These are phyloP conservation scores for Urochloa ruziziensis DNA, from an alignment of 176 grass and related monocot species.

Conservation along the genomic window DNA sequence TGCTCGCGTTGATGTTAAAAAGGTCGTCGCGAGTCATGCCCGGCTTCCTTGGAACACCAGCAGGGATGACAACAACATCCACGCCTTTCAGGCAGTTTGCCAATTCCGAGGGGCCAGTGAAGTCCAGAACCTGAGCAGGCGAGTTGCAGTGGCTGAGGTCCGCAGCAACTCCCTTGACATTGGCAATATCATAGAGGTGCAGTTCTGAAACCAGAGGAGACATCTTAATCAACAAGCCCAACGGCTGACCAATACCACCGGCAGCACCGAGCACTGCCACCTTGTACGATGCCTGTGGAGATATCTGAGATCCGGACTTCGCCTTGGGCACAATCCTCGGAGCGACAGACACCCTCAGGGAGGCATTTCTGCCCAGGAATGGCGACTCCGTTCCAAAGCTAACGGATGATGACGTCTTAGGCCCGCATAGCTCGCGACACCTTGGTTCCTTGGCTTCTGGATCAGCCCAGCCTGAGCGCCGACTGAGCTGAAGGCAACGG, in stretches of 20 bases:
- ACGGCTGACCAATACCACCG: slow-evolving; percentile 80
- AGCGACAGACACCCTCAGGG: slow-evolving; percentile 31
- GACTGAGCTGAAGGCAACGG: slow-evolving; percentile 31
- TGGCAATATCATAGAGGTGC: slow-evolving; percentile 86
- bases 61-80: slow-evolving; percentile 82
- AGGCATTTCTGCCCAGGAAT: slow-evolving; percentile 31
- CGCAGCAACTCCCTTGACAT: slow-evolving; percentile 87
- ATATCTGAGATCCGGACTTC: slow-evolving; percentile 37
- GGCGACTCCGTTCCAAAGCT: slow-evolving; percentile 15
- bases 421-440: slow-evolving; percentile 28
- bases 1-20: slow-evolving; percentile 78
- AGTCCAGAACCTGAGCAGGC: slow-evolving; percentile 64
- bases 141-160: slow-evolving; percentile 93
- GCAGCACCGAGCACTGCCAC: slow-evolving; percentile 79
- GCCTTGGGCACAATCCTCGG: slow-evolving; percentile 55
- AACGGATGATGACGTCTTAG: slow-evolving; percentile 38
- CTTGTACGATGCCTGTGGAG: slow-evolving; percentile 62
- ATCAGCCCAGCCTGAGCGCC: slow-evolving; percentile 36
- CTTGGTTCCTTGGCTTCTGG: slow-evolving; percentile 33
- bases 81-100: slow-evolving; percentile 72
- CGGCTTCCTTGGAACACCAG: slow-evolving; percentile 77
- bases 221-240: slow-evolving; percentile 80
- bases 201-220: slow-evolving; percentile 68
- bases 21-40: slow-evolving; percentile 91
- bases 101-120: slow-evolving; percentile 61